Conservation (phyloP, 2,329 filamentous ascomycete genomes). For the Colletotrichum acutatum region DNA sequence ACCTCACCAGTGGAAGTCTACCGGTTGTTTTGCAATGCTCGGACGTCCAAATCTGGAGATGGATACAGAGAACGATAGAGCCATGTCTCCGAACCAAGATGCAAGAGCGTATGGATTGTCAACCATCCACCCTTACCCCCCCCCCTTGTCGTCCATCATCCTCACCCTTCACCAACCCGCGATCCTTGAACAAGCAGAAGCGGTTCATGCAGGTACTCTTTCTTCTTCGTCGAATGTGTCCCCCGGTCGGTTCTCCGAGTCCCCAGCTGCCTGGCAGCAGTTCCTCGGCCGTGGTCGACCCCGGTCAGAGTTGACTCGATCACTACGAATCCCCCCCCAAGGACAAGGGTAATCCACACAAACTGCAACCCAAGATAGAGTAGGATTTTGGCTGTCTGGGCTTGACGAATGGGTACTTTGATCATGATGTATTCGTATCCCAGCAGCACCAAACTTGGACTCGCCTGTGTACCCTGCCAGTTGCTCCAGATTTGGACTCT, state of each 20-base stretch:
- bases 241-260: slow-evolving; percentile 10
- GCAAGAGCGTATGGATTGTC: background rate
- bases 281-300: slow-evolving; percentile 27
- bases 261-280: slow-evolving; percentile 30
- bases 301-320: slow-evolving; percentile 17
- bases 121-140: slow-evolving; percentile 4
- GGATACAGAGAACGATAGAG: slow-evolving; percentile 6
- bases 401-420: slow-evolving; percentile 16
- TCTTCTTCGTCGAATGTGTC: slow-evolving; percentile 22
- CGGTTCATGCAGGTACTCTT: slow-evolving; percentile 38
- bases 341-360: slow-evolving; percentile 22
- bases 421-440: slow-evolving; percentile 2
- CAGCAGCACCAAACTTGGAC: slow-evolving; percentile 13
- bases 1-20: slow-evolving; percentile 24
- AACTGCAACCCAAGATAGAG: slow-evolving; percentile 28
- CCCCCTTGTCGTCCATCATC: slow-evolving; percentile 24
- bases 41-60: slow-evolving; percentile 19
- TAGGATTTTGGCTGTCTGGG: slow-evolving; percentile 9
- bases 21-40: slow-evolving; percentile 25
- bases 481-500: slow-evolving; percentile 20
- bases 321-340: slow-evolving; percentile 10
- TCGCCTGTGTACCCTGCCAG: slow-evolving; percentile 20
- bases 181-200: slow-evolving; percentile 29
- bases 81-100: background rate
- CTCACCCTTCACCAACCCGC: slow-evolving; percentile 28